Percentiles rank a stretch among this genome's conserved stretches.
Evolutionary conservation across 2,329 filamentous ascomycete genomes (phyloP).

Genomic region (Penicillium vulpinum): DNA sequence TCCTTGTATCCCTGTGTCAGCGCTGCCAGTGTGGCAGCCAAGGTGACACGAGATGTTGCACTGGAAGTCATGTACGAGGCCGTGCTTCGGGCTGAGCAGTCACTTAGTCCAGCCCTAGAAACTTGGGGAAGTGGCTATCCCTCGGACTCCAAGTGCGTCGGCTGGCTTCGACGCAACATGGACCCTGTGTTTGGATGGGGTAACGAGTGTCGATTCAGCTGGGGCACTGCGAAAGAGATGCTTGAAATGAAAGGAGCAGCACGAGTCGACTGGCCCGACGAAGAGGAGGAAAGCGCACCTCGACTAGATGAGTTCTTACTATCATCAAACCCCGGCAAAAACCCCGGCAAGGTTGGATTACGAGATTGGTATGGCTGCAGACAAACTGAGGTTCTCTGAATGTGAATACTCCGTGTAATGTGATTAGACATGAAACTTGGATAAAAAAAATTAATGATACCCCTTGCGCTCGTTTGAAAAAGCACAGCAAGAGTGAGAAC

Average conservation of each 20-base stretch:
- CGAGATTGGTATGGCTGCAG: slow-evolving; percentile 76
- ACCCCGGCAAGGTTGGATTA: slow-evolving; percentile 67
- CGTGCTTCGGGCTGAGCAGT: slow-evolving; percentile 40
- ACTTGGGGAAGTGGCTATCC: slow-evolving; percentile 94
- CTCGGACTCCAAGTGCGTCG: slow-evolving; percentile 75
- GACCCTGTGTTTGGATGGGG: slow-evolving; percentile 96
- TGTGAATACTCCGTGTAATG: slow-evolving; percentile 5
- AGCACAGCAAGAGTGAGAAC: slow-evolving; percentile 12
- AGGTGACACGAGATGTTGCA: slow-evolving; percentile 89
- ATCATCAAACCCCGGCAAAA: slow-evolving; percentile 39
- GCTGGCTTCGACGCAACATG: slow-evolving; percentile 84
- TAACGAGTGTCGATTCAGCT: slow-evolving; percentile 87
- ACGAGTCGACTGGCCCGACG: slow-evolving; percentile 79
- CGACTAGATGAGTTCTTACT: slow-evolving; percentile 76
- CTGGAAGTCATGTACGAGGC: slow-evolving; percentile 73
- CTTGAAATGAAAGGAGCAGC: slow-evolving; percentile 72
- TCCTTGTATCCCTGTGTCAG: slow-evolving; percentile 89
- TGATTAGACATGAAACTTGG: slow-evolving; percentile 20
- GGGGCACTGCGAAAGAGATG: slow-evolving; percentile 93
- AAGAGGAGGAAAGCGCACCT: slow-evolving; percentile 65
- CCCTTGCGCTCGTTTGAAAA: slow-evolving; percentile 12
- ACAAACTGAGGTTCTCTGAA: slow-evolving; percentile 70
- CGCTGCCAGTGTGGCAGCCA: slow-evolving; percentile 90
- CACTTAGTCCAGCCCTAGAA: slow-evolving; percentile 38
- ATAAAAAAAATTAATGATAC: slow-evolving; percentile 31